Evolutionary conservation across 31 red algal genomes (phyloP).

Genomic region (Asparagopsis taxiformis): DNA sequence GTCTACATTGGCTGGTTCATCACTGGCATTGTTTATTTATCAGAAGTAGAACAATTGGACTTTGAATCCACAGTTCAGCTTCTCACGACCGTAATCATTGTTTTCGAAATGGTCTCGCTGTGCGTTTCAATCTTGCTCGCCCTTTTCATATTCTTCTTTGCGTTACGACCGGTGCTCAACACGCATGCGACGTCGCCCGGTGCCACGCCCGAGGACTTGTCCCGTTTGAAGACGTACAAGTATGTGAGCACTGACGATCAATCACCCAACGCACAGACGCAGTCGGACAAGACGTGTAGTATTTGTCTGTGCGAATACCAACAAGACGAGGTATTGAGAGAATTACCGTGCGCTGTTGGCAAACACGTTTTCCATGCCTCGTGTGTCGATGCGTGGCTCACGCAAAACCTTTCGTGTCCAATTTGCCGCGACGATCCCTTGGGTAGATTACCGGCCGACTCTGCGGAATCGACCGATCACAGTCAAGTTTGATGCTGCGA

Average conservation of each 20-base stretch:
- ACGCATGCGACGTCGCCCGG: background rate
- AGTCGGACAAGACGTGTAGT: slow-evolving; percentile 15
- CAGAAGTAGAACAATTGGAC: background rate
- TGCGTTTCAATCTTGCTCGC: slow-evolving; percentile 15
- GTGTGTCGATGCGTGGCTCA: slow-evolving; percentile 52
- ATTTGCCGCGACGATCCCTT: slow-evolving; percentile 54
- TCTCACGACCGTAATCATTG: slow-evolving; percentile 18
- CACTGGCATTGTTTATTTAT: slow-evolving; percentile 16
- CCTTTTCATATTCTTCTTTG: slow-evolving; percentile 41
- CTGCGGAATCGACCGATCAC: background rate
- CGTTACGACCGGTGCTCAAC: slow-evolving; percentile 20
- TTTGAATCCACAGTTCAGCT: slow-evolving; percentile 11
- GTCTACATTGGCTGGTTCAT: slow-evolving; percentile 13
- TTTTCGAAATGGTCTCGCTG: slow-evolving; percentile 26
- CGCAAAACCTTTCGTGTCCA: slow-evolving; percentile 35
- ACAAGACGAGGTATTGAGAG: slow-evolving; percentile 39
- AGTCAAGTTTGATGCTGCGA: background rate
- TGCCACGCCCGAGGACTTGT: slow-evolving; percentile 35
- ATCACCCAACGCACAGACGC: background rate
- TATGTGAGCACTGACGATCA: background rate
- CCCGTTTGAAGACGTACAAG: slow-evolving; percentile 21
- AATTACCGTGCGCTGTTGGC: slow-evolving; percentile 33
- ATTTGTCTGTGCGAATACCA: slow-evolving; percentile 45
- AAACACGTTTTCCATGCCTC: slow-evolving; percentile 53
- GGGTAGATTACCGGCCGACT: background rate